Evolutionary conservation across 2,329 filamentous ascomycete genomes (phyloP).

Genomic region (Orbilia javanica): DNA sequence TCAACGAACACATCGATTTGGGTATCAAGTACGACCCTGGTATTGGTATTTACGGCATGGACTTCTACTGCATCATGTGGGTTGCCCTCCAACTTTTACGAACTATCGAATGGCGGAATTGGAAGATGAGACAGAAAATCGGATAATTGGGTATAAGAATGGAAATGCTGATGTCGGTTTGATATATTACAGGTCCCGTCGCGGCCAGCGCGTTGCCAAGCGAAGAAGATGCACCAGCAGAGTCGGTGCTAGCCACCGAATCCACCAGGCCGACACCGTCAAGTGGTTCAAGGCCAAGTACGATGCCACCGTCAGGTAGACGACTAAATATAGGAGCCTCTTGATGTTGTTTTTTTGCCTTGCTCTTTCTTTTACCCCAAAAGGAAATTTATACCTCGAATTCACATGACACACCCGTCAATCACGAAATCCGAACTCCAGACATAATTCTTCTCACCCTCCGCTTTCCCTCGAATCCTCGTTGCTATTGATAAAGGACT

Average conservation of each 20-base stretch:
- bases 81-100: conserved; percentile 63
- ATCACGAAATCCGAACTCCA: conserved; percentile 13
- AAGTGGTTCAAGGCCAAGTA: conserved; percentile 85
- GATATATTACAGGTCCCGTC: conserved; percentile 77
- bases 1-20: conserved; percentile 99
- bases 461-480: conserved; percentile 6
- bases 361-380: conserved; percentile 21
- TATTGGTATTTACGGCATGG: conserved; percentile 99
- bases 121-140: not conserved
- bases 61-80: conserved; percentile 99
- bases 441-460: conserved; percentile 36
- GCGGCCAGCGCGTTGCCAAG: conserved; percentile 96
- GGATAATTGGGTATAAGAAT: conserved; percentile 6
- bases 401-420: conserved; percentile 19
- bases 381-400: conserved; percentile 38
- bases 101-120: not conserved
- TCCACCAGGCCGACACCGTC: conserved; percentile 94
- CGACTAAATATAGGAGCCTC: conserved; percentile 5
- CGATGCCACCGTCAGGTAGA: conserved; percentile 99
- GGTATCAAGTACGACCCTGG: conserved; percentile 99
- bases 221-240: conserved; percentile 88
- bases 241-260: conserved; percentile 89
- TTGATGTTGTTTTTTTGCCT: conserved; percentile 25
- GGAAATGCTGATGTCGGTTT: conserved; percentile 63
- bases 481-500: conserved; percentile 16